A percentile compares a stretch with the other conserved stretches of the same genome.
These are phyloP conservation scores for Rhodotorula glutinis DNA, from an alignment of 1,284 basidiomycete genomes.

Conservation along the genomic window DNA sequence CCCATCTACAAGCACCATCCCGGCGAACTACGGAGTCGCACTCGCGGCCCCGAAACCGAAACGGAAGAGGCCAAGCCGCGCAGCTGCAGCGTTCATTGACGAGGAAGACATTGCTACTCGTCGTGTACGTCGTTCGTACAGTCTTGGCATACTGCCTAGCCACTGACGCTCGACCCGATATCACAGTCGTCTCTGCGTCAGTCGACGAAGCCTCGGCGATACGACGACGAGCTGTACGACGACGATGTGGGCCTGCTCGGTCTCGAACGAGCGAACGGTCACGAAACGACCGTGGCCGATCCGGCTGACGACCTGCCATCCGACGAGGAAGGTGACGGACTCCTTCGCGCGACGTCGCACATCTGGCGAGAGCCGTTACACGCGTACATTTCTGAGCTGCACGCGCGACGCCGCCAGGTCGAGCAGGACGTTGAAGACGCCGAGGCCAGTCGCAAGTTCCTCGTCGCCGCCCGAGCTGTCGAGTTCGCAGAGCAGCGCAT, in stretches of 20 bases:
- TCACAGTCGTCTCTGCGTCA: conserved; percentile 22
- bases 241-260: conserved; percentile 13
- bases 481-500: conserved; percentile 27
- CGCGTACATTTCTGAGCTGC: conserved; percentile 25
- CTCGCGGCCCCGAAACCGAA: conserved; percentile 1
- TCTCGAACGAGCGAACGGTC: neutral
- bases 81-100: conserved; percentile 20
- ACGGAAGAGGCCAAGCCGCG: conserved; percentile 27
- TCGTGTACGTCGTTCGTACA: conserved; percentile 9
- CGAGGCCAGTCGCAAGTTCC: conserved; percentile 31
- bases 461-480: conserved; percentile 23
- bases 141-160: neutral
- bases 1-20: neutral
- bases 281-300: neutral
- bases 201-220: conserved; percentile 29
- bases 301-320: conserved; percentile 12
- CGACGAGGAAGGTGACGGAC: conserved; percentile 34
- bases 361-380: conserved; percentile 38
- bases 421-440: conserved; percentile 29
- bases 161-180: too few relatives aligned
- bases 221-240: conserved; percentile 30
- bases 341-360: conserved; percentile 35
- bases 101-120: conserved; percentile 29
- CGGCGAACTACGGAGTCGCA: neutral
- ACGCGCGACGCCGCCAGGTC: conserved; percentile 21